Evolutionary conservation across 352 stramenopile species (phyloP), one percentile per base, ranked within the genome.

Genomic region (Phytophthora nicotianae): DNA sequence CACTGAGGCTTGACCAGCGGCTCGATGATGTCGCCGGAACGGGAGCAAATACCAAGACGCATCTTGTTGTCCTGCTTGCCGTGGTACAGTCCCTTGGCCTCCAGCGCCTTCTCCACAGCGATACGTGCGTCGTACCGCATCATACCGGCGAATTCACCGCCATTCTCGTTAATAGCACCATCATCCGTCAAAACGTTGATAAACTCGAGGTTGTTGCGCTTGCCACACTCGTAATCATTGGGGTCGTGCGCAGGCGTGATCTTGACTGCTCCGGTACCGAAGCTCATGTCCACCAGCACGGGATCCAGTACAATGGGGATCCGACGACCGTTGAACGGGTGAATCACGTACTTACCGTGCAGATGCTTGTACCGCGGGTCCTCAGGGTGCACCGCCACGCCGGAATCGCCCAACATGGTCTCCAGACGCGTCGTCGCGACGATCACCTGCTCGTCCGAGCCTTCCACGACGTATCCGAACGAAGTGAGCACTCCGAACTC

Each of bases 1-100:
- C 98, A 99, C 84, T 99, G 98, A n/a, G 98, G 98, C 79, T 98
- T 99, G 41, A 99, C 96, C 58, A 99, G 93, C 23, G 98, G 98
- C 82, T 99, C 98, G 52, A 99, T 98, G 67, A 99, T 88, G 77
- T 99, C 97, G 43, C 97, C 96, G 35, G 96, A 99, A 51, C 98
- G 93, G 33, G 96, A 99, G 79, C 98, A 99, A 43, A 99, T 79
- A 35, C 96, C 95, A 13, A 99, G 81, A 33, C 94, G 86, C 97
- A 99, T 99, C 77, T 98, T 98, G 81, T 99, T 99, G 62, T 96
- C 88, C 65, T 93, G 83, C 78, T 99, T 99, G 62, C 96, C 98
- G 37, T 96, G 85, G 64, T 96, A 98, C 32, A 99, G 83, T 29
- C 95, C 97, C 72, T 97, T 92, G 32, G 95, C 89, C 33, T 97